Evolutionary conservation across 2,329 filamentous ascomycete genomes (phyloP).

Genomic region (Calonectria henricotiae): DNA sequence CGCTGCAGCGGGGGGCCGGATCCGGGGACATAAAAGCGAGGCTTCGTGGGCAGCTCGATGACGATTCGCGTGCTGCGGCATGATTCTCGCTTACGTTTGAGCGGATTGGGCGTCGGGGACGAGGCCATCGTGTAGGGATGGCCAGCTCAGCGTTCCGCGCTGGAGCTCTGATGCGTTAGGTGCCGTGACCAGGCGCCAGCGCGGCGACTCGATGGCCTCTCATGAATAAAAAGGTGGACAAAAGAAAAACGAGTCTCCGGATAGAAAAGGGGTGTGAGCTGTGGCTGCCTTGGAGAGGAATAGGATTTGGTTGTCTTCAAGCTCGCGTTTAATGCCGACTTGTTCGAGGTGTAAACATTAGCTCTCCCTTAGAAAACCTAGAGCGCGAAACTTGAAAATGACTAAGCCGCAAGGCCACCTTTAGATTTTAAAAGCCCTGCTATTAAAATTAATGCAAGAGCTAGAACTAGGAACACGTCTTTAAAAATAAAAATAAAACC

Average conservation of each 20-base stretch:
- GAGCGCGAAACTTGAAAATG: conserved; percentile 2
- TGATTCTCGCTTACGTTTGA: conserved; percentile 41
- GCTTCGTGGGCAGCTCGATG: conserved; percentile 42
- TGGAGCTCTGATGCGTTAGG: conserved; percentile 15
- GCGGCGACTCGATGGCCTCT: conserved; percentile 23
- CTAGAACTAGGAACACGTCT: neutral
- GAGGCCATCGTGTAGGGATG: conserved; percentile 45
- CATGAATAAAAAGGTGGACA: conserved; percentile 24
- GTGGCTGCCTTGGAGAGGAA: neutral
- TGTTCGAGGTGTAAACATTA: conserved; percentile 12
- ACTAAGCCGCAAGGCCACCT: conserved; percentile 20
- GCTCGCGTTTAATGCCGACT: neutral
- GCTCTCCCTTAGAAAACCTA: conserved; percentile 3
- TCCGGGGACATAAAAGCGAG: conserved; percentile 62
- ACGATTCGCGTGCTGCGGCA: conserved; percentile 40
- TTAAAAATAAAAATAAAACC: neutral
- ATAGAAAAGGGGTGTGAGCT: neutral
- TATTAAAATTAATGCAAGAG: conserved; percentile 24
- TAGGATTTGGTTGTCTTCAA: conserved; percentile 3
- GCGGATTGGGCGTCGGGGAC: conserved; percentile 20
- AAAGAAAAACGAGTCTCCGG: neutral
- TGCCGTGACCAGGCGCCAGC: conserved; percentile 36
- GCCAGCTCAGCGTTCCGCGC: conserved; percentile 37
- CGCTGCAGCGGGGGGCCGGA: conserved; percentile 66
- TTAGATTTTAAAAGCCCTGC: neutral